Evolutionary conservation across 2,329 filamentous ascomycete species (phyloP), one percentile per base, ranked within the genome.

Genomic region (Raffaelea albimanens): DNA sequence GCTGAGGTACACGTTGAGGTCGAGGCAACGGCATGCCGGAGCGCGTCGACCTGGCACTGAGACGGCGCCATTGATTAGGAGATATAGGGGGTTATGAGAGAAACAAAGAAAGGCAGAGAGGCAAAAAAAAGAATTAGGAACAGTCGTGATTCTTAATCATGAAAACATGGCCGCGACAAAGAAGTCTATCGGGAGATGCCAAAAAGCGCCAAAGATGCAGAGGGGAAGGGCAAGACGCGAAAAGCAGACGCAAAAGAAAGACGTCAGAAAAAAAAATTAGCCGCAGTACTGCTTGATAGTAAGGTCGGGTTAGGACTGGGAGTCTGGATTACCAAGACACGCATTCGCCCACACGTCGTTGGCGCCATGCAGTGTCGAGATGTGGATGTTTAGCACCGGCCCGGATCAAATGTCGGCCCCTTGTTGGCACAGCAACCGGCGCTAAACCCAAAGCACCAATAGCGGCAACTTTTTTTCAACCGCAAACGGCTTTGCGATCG

Each of bases 1-100:
- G 66, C 57, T 14, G 68, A 61, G 25, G 71, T 68, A 55, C 73
- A 77, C 55, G 71, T 72, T 45, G 69, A 59, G 54, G 66, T 65
- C 19, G 70, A 69, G 44, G 61, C 58, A 36, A 76, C 63, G 45
- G 71, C 67, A 54, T 58, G 60, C 58, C 70, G 73, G 58, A 76
- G 65, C 48, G 63, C 66, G 49, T 73, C 69, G 54, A 67, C 66
- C 53, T 68, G 66, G 48, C 60, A 53, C 53, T 63, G 59, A 45
- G 61, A 50, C 39, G 65, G 61, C 55, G 63, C 60, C 68, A 71
- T 71, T 19, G 22, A 25, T 21, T 13, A 34, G 9, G 41, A 8
- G 18, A 41, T n/a, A 13, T 19, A 9, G 23, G 29, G 38, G 18
- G 40, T n/a, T n/a, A n/a, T n/a, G 5, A 19, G 45, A 43, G 56